Evolutionary conservation across 305 asterid genomes (phyloP).

Genomic region (Solanum aculeatissimum): DNA sequence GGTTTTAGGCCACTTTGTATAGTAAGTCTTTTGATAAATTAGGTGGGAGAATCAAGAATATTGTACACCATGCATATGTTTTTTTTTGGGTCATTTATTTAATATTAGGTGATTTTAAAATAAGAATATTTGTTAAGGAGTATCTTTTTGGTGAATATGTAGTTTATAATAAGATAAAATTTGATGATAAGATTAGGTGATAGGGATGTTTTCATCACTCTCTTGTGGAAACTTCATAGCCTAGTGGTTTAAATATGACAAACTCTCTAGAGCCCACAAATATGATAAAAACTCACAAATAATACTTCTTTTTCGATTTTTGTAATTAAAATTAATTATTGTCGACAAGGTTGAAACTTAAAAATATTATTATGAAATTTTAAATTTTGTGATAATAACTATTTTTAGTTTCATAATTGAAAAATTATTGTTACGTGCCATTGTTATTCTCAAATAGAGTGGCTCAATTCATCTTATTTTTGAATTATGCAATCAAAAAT

Average conservation of each 20-base stretch:
- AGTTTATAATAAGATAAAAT: background rate
- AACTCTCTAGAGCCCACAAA: background rate
- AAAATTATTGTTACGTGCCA: too few species aligned
- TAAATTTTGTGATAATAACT: background rate
- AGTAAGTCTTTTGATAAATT: background rate
- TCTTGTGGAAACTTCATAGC: background rate
- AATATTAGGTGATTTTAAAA: background rate
- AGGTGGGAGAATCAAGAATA: background rate
- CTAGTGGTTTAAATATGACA: background rate
- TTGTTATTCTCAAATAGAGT: too few species aligned
- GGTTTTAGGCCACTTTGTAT: conserved; percentile 10
- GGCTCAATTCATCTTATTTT: too few species aligned
- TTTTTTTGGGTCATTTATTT: background rate
- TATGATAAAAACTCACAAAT: background rate
- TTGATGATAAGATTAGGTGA: background rate
- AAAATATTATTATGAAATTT: background rate
- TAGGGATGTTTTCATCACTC: background rate
- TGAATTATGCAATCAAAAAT: too few species aligned
- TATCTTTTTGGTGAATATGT: background rate
- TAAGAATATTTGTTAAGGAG: background rate
- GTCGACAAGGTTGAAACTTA: background rate
- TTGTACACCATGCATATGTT: background rate
- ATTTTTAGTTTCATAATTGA: background rate
- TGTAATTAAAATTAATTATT: background rate
- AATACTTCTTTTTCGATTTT: background rate